Evolutionary conservation across 257 asterid genomes (phyloP).

Genomic region (Vinca minor): DNA sequence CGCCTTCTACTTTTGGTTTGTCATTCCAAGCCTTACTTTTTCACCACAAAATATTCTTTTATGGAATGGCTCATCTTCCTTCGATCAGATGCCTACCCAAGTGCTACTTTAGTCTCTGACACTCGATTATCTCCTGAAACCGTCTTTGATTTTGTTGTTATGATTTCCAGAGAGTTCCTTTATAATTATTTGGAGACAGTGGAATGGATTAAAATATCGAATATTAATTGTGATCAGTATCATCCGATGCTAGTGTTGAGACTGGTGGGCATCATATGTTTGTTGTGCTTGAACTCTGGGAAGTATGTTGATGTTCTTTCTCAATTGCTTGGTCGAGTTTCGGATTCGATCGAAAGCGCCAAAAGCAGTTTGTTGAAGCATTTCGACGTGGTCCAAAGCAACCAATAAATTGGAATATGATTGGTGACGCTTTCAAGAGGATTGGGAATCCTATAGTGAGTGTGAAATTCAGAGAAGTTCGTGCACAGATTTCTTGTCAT

Average conservation of each 20-base stretch:
- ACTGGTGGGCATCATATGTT: slow-evolving; percentile 34
- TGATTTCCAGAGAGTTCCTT: slow-evolving; percentile 22
- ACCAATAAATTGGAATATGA: slow-evolving; percentile 4
- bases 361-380: slow-evolving; percentile 22
- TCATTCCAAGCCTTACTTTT: slow-evolving; percentile 26
- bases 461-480: slow-evolving; percentile 17
- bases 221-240: slow-evolving; percentile 13
- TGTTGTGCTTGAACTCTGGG: slow-evolving; percentile 34
- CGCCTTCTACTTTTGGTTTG: slow-evolving; percentile 38
- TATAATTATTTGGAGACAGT: neutral
- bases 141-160: slow-evolving; percentile 8
- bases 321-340: slow-evolving; percentile 6
- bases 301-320: slow-evolving; percentile 10
- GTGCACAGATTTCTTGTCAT: slow-evolving; percentile 11
- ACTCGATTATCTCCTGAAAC: neutral
- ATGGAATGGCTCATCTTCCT: slow-evolving; percentile 26
- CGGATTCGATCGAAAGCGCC: slow-evolving; percentile 26
- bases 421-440: slow-evolving; percentile 37
- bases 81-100: slow-evolving; percentile 16
- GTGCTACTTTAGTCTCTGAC: slow-evolving; percentile 5
- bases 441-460: slow-evolving; percentile 45
- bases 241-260: slow-evolving; percentile 33
- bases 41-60: slow-evolving; percentile 39
- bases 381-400: slow-evolving; percentile 12
- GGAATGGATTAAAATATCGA: slow-evolving; percentile 30